Evolutionary conservation across 225 moss, liverwort and hornwort species (phyloP).

Genomic region (Physcomitrellopsis africana): DNA sequence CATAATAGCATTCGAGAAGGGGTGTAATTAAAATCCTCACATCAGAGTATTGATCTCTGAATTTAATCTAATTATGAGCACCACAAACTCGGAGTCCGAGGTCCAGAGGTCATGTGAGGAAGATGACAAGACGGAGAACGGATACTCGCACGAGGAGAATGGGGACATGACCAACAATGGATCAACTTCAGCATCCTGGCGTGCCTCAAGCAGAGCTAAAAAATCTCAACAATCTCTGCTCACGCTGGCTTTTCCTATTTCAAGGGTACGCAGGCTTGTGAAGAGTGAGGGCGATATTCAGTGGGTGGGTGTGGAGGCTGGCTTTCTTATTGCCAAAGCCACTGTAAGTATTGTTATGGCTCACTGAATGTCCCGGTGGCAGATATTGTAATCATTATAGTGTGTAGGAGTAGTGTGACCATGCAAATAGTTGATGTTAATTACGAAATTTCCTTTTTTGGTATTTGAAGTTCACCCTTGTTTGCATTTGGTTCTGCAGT

Average conservation of each 20-base stretch:
- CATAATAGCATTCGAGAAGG: slow-evolving; percentile 13
- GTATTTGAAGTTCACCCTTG: neutral
- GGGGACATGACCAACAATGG: slow-evolving; percentile 28
- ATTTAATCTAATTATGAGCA: slow-evolving; percentile 36
- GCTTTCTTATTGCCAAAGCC: slow-evolving; percentile 83
- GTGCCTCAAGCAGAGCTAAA: slow-evolving; percentile 20
- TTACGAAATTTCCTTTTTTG: neutral
- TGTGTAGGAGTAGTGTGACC: neutral
- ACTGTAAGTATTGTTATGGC: slow-evolving; percentile 44
- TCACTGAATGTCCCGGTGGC: neutral
- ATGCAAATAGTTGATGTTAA: neutral
- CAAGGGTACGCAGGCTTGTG: slow-evolving; percentile 79
- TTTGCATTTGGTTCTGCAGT: neutral
- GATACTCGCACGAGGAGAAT: slow-evolving; percentile 35
- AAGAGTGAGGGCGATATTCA: slow-evolving; percentile 83
- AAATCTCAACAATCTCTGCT: slow-evolving; percentile 38
- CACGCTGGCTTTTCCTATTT: slow-evolving; percentile 74
- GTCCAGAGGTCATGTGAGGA: slow-evolving; percentile 38
- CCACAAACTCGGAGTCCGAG: slow-evolving; percentile 34
- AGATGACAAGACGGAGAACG: slow-evolving; percentile 42
- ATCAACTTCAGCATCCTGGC: slow-evolving; percentile 29
- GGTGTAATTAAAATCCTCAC: neutral
- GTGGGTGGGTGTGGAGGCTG: slow-evolving; percentile 77
- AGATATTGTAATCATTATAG: too few species aligned
- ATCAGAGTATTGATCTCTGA: neutral